Percentiles rank a stretch among this genome's conserved stretches.
Evolutionary conservation across 1,284 basidiomycete species (phyloP).

Genomic region (Pseudozyma sp.): DNA sequence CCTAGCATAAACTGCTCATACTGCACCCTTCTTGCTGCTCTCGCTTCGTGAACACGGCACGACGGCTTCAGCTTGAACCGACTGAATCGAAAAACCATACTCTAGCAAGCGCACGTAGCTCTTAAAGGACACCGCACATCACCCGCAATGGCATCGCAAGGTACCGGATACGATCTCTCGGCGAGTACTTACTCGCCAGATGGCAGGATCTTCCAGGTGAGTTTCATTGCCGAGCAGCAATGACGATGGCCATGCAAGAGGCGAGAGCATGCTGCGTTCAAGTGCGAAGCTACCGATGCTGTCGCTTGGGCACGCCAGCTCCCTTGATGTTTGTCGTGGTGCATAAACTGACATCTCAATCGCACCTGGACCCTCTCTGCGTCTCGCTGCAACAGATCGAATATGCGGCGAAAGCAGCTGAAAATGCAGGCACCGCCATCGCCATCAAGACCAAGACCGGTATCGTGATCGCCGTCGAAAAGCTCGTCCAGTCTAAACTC

Average conservation of each 20-base stretch:
- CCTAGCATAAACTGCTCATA: too few relatives aligned
- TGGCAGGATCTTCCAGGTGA: slow-evolving; percentile 89
- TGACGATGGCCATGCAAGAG: too few relatives aligned
- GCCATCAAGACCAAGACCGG: slow-evolving; percentile 94
- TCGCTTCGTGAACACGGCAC: too few relatives aligned
- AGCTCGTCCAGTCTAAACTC: slow-evolving; percentile 96
- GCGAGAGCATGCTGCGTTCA: too few relatives aligned
- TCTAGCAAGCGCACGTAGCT: background rate
- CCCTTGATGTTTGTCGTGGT: too few relatives aligned
- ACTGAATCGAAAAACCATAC: too few relatives aligned
- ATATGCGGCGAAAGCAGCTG: slow-evolving; percentile 97
- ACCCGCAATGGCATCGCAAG: slow-evolving; percentile 87
- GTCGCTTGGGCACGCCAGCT: too few relatives aligned
- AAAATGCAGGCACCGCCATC: slow-evolving; percentile 84
- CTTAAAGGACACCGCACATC: background rate
- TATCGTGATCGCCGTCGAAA: slow-evolving; percentile 90
- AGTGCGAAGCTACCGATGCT: too few relatives aligned
- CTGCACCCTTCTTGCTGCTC: too few relatives aligned
- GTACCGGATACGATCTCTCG: slow-evolving; percentile 97
- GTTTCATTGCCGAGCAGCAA: background rate
- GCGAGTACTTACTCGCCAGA: slow-evolving; percentile 98
- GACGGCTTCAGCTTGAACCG: too few relatives aligned
- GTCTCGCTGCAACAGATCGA: slow-evolving; percentile 77
- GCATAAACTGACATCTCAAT: background rate
- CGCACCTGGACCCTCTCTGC: background rate